A percentile compares a stretch with the other conserved stretches of the same genome.
Conservation (phyloP, 257 asterid genomes). For the Capsicum baccatum region DNA sequence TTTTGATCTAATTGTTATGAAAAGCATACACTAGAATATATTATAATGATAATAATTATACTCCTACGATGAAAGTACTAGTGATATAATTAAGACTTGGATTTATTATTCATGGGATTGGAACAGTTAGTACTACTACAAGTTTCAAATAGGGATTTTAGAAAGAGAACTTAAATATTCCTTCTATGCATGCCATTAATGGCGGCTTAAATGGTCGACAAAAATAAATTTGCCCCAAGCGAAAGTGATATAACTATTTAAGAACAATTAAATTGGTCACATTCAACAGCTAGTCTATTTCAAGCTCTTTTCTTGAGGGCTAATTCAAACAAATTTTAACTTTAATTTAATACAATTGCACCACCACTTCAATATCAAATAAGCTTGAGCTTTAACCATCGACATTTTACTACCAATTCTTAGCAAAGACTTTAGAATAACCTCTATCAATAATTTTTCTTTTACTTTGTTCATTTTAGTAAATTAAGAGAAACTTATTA, state of each 20-base stretch:
- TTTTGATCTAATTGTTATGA: neutral
- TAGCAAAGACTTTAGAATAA: neutral
- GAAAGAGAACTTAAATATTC: neutral
- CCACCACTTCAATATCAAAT: neutral
- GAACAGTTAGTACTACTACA: neutral
- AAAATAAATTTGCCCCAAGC: neutral
- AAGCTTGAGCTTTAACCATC: neutral
- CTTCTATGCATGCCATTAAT: constrained; percentile 10
- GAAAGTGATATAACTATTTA: neutral
- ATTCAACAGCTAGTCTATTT: neutral
- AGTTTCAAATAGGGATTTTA: neutral
- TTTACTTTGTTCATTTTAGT: too few relatives aligned
- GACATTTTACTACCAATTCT: neutral
- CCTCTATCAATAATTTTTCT: too few relatives aligned
- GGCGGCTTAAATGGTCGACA: constrained; percentile 22
- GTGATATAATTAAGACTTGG: neutral
- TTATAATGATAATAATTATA: constrained; percentile 13
- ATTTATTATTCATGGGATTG: constrained; percentile 1
- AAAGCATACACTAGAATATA: neutral
- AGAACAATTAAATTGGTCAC: neutral
- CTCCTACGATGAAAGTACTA: neutral
- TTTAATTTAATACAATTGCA: neutral
- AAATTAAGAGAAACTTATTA: too few relatives aligned
- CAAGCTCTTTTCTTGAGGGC: neutral
- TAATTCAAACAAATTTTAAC: neutral